These are phyloP conservation scores for Warburgia ugandensis DNA, from an alignment of 164 flowering plant species.

Conservation along the genomic window DNA sequence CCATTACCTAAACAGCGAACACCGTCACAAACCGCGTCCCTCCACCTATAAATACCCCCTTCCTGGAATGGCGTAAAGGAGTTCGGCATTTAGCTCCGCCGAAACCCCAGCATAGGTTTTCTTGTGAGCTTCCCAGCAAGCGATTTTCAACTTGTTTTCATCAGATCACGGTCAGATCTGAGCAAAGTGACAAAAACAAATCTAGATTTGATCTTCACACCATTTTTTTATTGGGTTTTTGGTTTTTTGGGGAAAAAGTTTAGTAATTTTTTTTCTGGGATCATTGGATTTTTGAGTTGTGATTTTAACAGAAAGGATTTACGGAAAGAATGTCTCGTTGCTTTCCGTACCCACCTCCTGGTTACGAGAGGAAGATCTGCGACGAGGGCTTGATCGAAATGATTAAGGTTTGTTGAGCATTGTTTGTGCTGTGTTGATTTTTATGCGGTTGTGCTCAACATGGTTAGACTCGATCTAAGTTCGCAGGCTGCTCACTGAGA, in stretches of 20 bases:
- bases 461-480: too few species aligned
- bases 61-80: background rate
- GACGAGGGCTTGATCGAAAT: conserved; percentile 38
- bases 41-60: background rate
- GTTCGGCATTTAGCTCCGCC: too few species aligned
- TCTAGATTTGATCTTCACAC: background rate
- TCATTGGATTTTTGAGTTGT: background rate
- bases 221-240: background rate
- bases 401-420: conserved; percentile 47
- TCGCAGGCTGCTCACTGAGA: too few species aligned
- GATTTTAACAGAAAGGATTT: background rate
- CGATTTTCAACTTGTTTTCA: background rate
- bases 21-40: conserved; percentile 9
- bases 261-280: background rate
- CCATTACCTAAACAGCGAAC: too few species aligned
- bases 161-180: background rate
- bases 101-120: background rate
- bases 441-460: too few species aligned
- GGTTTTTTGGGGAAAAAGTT: background rate
- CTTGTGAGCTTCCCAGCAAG: too few species aligned
- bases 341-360: conserved; percentile 46
- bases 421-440: conserved; percentile 3
- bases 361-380: conserved; percentile 20
- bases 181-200: background rate
- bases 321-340: conserved; percentile 47